Evolutionary conservation across 148 eudicot species (phyloP).

Genomic region (Camellia sinensis): DNA sequence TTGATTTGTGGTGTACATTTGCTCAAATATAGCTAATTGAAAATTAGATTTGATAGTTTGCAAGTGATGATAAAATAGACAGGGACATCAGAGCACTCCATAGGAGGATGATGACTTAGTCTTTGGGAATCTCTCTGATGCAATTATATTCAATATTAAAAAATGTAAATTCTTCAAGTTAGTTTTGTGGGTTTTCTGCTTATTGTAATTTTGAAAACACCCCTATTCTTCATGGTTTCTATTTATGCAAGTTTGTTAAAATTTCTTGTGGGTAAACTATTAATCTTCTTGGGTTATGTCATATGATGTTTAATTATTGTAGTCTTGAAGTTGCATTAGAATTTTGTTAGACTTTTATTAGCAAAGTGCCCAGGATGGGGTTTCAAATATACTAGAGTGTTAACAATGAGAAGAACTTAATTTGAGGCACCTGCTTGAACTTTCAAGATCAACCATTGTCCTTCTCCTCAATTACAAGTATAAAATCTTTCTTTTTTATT

Average conservation of each 20-base stretch:
- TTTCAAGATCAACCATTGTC: neutral
- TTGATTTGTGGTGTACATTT: neutral
- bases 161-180: neutral
- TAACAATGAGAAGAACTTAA: constrained; percentile 6
- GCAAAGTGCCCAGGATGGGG: constrained; percentile 14
- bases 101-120: constrained; percentile 11
- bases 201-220: neutral
- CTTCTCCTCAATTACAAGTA: neutral
- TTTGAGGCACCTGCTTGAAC: constrained; percentile 2
- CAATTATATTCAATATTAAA: neutral
- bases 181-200: neutral
- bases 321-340: neutral
- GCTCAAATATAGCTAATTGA: neutral
- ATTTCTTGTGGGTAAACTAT: neutral
- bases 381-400: constrained; percentile 9
- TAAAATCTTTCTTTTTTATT: too few species aligned
- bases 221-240: neutral
- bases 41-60: constrained; percentile 2
- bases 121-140: constrained; percentile 41
- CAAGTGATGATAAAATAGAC: constrained; percentile 33
- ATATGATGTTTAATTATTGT: neutral
- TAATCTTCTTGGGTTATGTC: neutral
- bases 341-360: neutral
- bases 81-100: constrained; percentile 33
- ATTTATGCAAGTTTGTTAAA: neutral